A percentile compares a stretch with the other conserved stretches of the same genome.
Evolutionary conservation across 176 grass and related monocot species (phyloP).

Genomic region (Oryza glumipatula): DNA sequence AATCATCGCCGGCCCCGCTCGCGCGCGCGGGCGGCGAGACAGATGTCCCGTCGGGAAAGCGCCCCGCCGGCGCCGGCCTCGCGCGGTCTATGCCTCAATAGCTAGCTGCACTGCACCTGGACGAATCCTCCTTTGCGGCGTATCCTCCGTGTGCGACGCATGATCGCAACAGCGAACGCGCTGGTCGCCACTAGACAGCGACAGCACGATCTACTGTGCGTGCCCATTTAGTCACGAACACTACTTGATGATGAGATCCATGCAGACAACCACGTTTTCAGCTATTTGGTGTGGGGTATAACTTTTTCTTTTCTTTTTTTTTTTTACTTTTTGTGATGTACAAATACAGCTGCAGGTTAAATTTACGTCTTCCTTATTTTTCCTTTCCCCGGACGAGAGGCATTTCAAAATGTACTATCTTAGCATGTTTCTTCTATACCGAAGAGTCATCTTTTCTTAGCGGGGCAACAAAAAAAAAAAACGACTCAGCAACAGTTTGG

Average conservation of each 20-base stretch:
- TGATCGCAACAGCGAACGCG: neutral
- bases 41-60: constrained; percentile 13
- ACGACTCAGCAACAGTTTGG: neutral
- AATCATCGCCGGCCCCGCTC: neutral
- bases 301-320: neutral
- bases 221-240: neutral
- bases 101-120: neutral
- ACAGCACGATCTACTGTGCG: neutral
- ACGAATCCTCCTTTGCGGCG: neutral
- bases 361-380: neutral
- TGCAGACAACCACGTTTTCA: neutral
- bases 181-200: neutral
- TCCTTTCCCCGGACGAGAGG: neutral
- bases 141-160: neutral
- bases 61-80: neutral
- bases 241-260: neutral
- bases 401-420: no score
- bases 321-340: neutral
- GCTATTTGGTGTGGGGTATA: neutral
- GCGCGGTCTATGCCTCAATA: neutral
- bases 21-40: neutral
- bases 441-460: no score
- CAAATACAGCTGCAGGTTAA: neutral
- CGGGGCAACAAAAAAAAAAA: no score
- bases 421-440: neutral